These are phyloP conservation scores for Leccinum uliginosum DNA, from an alignment of 768 basidiomycete genomes.

Conservation along the genomic window DNA sequence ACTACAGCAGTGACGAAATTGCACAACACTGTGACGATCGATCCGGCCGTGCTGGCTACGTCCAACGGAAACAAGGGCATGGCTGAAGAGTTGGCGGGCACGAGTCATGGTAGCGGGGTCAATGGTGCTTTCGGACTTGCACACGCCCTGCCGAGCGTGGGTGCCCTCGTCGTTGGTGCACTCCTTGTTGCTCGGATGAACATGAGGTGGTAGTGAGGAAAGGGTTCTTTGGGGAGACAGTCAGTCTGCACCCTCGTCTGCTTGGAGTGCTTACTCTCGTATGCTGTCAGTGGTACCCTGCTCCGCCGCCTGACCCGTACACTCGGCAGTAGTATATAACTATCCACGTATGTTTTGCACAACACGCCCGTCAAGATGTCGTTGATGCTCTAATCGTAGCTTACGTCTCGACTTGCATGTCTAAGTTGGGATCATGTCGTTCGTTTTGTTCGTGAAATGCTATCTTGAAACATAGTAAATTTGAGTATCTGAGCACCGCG, in stretches of 20 bases:
- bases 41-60: conserved; percentile 49
- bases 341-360: conserved; percentile 2
- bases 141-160: conserved; percentile 10
- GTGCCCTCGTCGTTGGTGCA: conserved; percentile 14
- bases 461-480: neutral
- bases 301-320: neutral
- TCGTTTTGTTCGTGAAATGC: neutral
- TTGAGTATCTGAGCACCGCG: too few relatives aligned
- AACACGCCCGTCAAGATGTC: neutral
- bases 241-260: conserved; percentile 8
- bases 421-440: neutral
- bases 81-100: conserved; percentile 12
- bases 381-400: neutral
- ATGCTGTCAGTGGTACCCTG: conserved; percentile 3
- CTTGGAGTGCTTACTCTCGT: conserved; percentile 8
- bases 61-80: conserved; percentile 53
- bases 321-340: neutral
- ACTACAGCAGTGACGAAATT: conserved; percentile 38
- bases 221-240: neutral
- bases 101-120: conserved; percentile 2
- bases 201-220: neutral
- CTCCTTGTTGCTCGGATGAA: conserved; percentile 5
- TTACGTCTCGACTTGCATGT: neutral
- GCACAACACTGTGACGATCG: conserved; percentile 51
- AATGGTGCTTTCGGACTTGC: conserved; percentile 3